Base-by-base conservation (phyloP, 2,329 filamentous ascomycete species). In the Mycogone perniciosa region DNA sequence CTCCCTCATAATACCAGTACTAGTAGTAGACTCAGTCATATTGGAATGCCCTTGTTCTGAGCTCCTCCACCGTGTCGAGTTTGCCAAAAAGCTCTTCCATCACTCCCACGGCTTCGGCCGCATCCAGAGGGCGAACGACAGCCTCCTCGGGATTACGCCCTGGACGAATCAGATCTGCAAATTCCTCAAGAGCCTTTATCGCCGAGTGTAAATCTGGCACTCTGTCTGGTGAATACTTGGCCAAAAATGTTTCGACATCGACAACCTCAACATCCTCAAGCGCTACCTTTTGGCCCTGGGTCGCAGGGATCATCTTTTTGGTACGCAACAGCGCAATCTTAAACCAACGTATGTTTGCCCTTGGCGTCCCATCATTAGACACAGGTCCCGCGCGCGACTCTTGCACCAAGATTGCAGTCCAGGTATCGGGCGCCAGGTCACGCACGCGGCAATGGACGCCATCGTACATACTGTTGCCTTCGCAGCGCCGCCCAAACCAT, bases 241-340 rank as follows among this genome's bases (percentile, higher is more conserved):
- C 4, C 7, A 20, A 7, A 30, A 34, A 46, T 6, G 3, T n/a
- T n/a, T 6, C 13, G 8, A 37, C 4, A 41, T 7, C 5, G 6
- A 31, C 13, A 1, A 46, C 11, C 10, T 46, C 37, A n/a, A 50
- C 29, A 27, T 46, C 37, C 1, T 31, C 9, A 11, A 13, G 5
- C 6, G 27, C 6, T 9, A 46, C 20, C n/a, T 27, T 35, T 35
- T 35, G 41, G 5, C 29, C 9, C 30, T 35, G 13, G 10, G 7
- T n/a, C 5, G 34, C 47, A 10, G 4, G 9, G 10, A 50, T 50
- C 9, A 7, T 7, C 3, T 8, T 1, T 26, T 27, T 50, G 6
- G 48, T 13, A n/a, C 48, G 42, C 11, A 50, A 35, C 7, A 50
- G 26, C 9, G 34, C 42, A n/a, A 46, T 10, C 20, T 41, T 48